Conservation (phyloP, 202 grass and related monocot species). For the Cymbopogon flexuosus region DNA sequence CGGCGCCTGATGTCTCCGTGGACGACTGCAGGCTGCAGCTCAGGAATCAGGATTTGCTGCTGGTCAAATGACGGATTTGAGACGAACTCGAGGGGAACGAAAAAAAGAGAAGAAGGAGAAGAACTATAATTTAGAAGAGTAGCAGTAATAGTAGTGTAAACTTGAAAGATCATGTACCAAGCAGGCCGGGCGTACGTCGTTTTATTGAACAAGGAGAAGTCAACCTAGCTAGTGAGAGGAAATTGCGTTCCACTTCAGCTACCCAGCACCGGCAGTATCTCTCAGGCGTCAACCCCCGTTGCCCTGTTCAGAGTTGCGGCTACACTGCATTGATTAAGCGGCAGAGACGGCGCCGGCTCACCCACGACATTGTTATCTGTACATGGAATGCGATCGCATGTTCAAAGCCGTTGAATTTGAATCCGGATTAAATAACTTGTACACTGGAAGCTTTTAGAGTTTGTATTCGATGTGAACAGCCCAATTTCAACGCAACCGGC, state of each 20-base stretch:
- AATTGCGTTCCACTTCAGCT: too few species aligned
- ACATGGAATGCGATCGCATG: background rate
- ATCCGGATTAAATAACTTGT: background rate
- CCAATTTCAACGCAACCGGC: too few species aligned
- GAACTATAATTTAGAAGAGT: too few species aligned
- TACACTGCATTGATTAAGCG: constrained; percentile 17
- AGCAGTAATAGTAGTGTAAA: too few species aligned
- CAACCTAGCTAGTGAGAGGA: background rate
- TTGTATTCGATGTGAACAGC: too few species aligned
- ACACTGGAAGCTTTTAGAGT: too few species aligned
- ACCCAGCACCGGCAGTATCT: too few species aligned
- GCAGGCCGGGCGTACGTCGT: too few species aligned
- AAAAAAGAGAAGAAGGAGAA: too few species aligned
- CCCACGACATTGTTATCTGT: background rate
- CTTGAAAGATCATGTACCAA: too few species aligned
- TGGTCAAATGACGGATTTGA: constrained; percentile 1
- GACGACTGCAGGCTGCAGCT: background rate
- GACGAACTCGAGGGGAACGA: background rate
- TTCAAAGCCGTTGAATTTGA: constrained; percentile 16
- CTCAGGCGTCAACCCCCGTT: background rate
- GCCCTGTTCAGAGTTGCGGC: background rate
- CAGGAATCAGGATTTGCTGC: background rate
- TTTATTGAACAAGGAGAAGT: constrained; percentile 10
- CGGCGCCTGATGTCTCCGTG: background rate
- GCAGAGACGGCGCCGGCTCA: constrained; percentile 19